phyloP scores from a whole-genome alignment of 1,284 basidiomycete species.

The Chalciporus piperatoides region DNA sequence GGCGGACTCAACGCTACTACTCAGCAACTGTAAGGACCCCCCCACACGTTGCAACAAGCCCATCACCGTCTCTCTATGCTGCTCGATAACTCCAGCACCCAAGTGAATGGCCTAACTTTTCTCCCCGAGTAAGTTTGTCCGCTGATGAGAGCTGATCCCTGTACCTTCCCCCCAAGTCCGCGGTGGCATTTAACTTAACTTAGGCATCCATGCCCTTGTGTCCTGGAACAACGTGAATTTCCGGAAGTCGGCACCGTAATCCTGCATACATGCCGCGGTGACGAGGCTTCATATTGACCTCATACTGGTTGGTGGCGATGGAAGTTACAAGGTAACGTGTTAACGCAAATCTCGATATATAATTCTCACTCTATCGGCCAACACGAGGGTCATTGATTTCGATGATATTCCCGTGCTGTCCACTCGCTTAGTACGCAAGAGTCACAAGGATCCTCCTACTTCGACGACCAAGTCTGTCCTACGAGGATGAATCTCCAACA shows the following conservation, averaged over 20 bases:
- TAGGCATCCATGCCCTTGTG: slow-evolving; percentile 2
- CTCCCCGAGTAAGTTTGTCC: not conserved
- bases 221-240: slow-evolving; percentile 7
- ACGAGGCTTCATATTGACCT: slow-evolving; percentile 7
- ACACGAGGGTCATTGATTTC: slow-evolving; percentile 10
- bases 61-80: not conserved
- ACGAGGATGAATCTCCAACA: slow-evolving; percentile 12
- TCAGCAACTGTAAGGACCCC: too few species aligned
- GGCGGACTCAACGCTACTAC: too few species aligned
- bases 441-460: not conserved
- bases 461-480: slow-evolving; percentile 13
- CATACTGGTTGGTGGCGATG: slow-evolving; percentile 14
- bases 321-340: slow-evolving; percentile 11
- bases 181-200: slow-evolving; percentile 19
- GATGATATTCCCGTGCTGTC: slow-evolving; percentile 3
- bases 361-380: slow-evolving; percentile 17
- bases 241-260: slow-evolving; percentile 18
- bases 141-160: not conserved
- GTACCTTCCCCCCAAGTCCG: slow-evolving; percentile 17
- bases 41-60: slow-evolving; percentile 11
- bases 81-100: not conserved
- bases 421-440: slow-evolving; percentile 1
- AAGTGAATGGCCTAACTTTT: not conserved
- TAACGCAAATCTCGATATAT: slow-evolving; percentile 21
- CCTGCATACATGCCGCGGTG: slow-evolving; percentile 13